Conservation (phyloP, 371 early-diverging fungal species). For the Aphelidium insulamus region DNA sequence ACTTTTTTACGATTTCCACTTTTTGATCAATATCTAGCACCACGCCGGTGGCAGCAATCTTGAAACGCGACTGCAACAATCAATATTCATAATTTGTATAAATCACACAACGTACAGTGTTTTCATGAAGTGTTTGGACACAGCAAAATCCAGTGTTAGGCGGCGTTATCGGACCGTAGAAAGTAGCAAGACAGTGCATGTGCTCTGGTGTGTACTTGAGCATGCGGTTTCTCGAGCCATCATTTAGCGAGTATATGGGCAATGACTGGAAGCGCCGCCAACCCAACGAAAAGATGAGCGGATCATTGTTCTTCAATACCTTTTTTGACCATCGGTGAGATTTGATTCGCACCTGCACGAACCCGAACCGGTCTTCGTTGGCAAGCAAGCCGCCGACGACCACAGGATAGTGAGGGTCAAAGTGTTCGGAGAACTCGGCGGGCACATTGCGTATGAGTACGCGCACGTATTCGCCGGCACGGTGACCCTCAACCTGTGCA, state of each 20-base stretch:
- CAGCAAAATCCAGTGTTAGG: slow-evolving; percentile 26
- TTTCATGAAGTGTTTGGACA: slow-evolving; percentile 13
- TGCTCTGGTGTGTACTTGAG: slow-evolving; percentile 97
- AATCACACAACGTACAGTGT: slow-evolving; percentile 3
- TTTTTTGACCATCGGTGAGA: slow-evolving; percentile 94
- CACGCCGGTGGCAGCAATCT: slow-evolving; percentile 82
- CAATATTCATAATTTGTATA: not conserved
- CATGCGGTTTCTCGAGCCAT: slow-evolving; percentile 85
- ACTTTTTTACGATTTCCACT: slow-evolving; percentile 88
- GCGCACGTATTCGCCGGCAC: slow-evolving; percentile 83
- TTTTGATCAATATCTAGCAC: slow-evolving; percentile 79
- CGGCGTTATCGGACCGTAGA: too few relatives aligned
- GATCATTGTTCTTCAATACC: slow-evolving; percentile 93
- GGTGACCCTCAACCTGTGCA: slow-evolving; percentile 57
- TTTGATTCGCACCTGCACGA: slow-evolving; percentile 85
- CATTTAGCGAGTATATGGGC: slow-evolving; percentile 83
- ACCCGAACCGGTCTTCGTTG: slow-evolving; percentile 73
- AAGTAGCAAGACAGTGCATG: slow-evolving; percentile 90
- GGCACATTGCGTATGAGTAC: slow-evolving; percentile 70
- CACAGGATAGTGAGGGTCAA: slow-evolving; percentile 66
- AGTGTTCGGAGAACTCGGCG: slow-evolving; percentile 74
- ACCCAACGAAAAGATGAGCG: slow-evolving; percentile 89
- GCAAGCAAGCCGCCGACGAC: slow-evolving; percentile 73
- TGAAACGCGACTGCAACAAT: slow-evolving; percentile 43
- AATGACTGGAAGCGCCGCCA: slow-evolving; percentile 96